phyloP scores from a whole-genome alignment of 192 early-diverging fungal species.

The Entomortierella chlamydospora region DNA sequence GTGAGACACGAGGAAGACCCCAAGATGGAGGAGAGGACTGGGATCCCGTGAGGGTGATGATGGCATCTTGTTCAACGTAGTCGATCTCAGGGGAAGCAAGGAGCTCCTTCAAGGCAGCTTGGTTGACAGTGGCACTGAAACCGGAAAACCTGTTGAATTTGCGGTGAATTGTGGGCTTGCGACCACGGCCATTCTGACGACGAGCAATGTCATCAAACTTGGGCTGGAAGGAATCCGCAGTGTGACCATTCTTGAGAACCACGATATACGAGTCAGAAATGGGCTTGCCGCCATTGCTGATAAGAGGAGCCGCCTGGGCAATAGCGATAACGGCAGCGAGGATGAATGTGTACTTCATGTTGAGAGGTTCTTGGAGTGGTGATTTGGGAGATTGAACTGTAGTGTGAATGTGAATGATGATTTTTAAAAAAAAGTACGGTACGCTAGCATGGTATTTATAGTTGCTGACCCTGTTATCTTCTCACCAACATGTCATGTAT shows the following conservation, averaged over 20 bases:
- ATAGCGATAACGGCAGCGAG: neutral
- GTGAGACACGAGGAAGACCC: conserved; percentile 62
- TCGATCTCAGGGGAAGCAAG: conserved; percentile 16
- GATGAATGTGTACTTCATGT: neutral
- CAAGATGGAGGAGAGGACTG: conserved; percentile 54
- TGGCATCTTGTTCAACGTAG: conserved; percentile 45
- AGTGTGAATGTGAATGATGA: no score
- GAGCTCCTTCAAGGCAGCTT: conserved; percentile 30
- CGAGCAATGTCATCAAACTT: conserved; percentile 27
- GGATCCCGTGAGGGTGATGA: conserved; percentile 16
- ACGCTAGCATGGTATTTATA: no score
- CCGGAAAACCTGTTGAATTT: conserved; percentile 10
- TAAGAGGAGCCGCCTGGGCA: neutral
- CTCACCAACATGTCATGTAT: no score
- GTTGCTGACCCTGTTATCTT: no score
- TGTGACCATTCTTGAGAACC: conserved; percentile 1
- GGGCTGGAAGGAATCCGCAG: conserved; percentile 11
- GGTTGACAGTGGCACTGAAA: conserved; percentile 23
- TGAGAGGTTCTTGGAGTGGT: neutral
- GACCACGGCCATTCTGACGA: conserved; percentile 31
- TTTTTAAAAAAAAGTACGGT: no score
- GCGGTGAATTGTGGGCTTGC: conserved; percentile 18
- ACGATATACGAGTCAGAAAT: conserved; percentile 74
- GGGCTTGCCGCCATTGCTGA: neutral
- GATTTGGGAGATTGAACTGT: no score